These are phyloP conservation scores for Macroventuria anomochaeta DNA, from an alignment of 2,329 filamentous ascomycete species.

Conservation along the genomic window DNA sequence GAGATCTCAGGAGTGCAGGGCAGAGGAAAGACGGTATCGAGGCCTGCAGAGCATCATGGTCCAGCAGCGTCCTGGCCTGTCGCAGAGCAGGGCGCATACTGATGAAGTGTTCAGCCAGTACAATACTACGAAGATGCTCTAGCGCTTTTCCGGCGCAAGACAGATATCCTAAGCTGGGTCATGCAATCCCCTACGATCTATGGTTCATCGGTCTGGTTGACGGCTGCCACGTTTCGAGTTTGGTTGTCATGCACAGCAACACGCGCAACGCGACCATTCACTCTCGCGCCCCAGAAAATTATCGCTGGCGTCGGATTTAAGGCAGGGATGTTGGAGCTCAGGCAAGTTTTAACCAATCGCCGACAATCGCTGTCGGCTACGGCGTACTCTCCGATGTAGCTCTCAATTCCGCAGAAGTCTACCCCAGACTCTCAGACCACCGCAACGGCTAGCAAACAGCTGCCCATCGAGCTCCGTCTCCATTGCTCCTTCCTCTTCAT, in stretches of 20 bases:
- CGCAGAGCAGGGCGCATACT: constrained; percentile 44
- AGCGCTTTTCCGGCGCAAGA: background rate
- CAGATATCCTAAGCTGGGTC: background rate
- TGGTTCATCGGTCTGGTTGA: constrained; percentile 1
- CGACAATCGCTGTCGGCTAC: constrained; percentile 19
- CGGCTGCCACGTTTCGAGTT: constrained; percentile 6
- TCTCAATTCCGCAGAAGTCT: constrained; percentile 34
- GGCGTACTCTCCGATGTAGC: constrained; percentile 19
- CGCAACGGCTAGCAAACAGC: constrained; percentile 14
- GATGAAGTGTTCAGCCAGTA: background rate
- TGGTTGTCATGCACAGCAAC: background rate
- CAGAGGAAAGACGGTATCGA: constrained; percentile 45
- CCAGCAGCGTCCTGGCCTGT: constrained; percentile 36
- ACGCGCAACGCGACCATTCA: constrained; percentile 2
- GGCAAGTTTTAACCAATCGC: constrained; percentile 24
- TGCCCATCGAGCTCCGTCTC: constrained; percentile 11
- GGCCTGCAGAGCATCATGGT: constrained; percentile 31
- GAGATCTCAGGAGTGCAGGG: constrained; percentile 39
- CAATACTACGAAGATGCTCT: background rate
- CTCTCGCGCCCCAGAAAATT: constrained; percentile 29
- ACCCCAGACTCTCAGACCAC: constrained; percentile 31
- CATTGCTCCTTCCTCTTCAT: constrained; percentile 18
- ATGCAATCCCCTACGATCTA: background rate
- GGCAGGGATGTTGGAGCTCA: constrained; percentile 20
- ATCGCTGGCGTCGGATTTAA: constrained; percentile 20